These are phyloP conservation scores for Intubia oerlemansii DNA, from an alignment of 2,329 filamentous ascomycete genomes.

Conservation along the genomic window DNA sequence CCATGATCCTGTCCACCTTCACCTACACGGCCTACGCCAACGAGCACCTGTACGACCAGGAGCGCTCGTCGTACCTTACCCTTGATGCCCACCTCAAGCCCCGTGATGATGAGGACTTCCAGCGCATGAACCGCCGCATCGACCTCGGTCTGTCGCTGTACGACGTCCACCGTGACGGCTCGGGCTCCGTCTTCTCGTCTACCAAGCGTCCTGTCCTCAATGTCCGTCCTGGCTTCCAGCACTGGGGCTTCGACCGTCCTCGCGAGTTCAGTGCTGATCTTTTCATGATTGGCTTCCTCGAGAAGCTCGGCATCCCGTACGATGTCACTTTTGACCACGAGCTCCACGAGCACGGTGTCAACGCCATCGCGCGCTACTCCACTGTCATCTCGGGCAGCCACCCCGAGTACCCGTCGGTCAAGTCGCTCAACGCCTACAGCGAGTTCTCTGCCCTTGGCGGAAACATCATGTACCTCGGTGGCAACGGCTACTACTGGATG, in stretches of 20 bases:
- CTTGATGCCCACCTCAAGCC: neutral
- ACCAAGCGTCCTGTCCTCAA: too few species aligned
- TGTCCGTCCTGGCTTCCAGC: too few species aligned
- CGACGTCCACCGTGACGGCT: slow-evolving; percentile 16
- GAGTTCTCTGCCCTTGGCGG: slow-evolving; percentile 13
- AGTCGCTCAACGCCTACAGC: slow-evolving; percentile 11
- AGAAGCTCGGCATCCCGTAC: slow-evolving; percentile 12
- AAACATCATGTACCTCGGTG: slow-evolving; percentile 17
- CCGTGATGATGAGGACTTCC: slow-evolving; percentile 1
- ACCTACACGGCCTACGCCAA: slow-evolving; percentile 5
- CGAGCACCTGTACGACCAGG: slow-evolving; percentile 3
- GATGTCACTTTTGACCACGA: slow-evolving; percentile 18
- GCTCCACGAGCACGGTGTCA: slow-evolving; percentile 10
- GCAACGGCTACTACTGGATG: slow-evolving; percentile 17
- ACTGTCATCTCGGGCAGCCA: slow-evolving; percentile 14
- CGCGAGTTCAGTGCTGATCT: slow-evolving; percentile 16
- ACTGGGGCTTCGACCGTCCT: too few species aligned
- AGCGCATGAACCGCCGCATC: slow-evolving; percentile 1
- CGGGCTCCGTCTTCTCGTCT: slow-evolving; percentile 13
- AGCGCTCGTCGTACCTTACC: neutral
- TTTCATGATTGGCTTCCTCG: slow-evolving; percentile 15
- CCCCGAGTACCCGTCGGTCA: slow-evolving; percentile 14
- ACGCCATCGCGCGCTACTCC: slow-evolving; percentile 8
- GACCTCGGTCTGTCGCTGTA: slow-evolving; percentile 18
- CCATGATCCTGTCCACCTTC: slow-evolving; percentile 2